Evolutionary conservation across 2,329 filamentous ascomycete species (phyloP).

Genomic region (Fonsecaea pugnacius): DNA sequence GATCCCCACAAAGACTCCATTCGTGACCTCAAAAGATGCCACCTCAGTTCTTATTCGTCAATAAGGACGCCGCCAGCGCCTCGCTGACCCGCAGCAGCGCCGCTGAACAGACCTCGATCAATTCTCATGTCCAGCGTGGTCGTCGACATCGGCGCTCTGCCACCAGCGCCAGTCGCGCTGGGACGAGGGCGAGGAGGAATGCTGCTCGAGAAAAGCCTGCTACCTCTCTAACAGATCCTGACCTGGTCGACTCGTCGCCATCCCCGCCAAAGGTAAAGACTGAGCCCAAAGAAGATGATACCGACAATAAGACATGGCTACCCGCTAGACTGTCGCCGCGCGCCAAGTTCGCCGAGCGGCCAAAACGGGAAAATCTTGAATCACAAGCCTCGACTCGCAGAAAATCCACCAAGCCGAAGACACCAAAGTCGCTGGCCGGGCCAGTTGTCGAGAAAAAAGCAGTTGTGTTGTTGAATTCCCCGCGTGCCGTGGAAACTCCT

Average conservation of each 20-base stretch:
- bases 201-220: conserved; percentile 8
- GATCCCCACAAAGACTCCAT: conserved; percentile 16
- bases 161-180: conserved; percentile 22
- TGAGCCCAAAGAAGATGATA: conserved; percentile 4
- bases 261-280: not conserved
- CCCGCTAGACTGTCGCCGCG: conserved; percentile 14
- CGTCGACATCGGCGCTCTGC: conserved; percentile 30
- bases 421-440: not conserved
- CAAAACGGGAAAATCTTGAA: not conserved
- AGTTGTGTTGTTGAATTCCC: conserved; percentile 21
- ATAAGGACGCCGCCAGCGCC: conserved; percentile 33
- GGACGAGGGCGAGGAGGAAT: conserved; percentile 14
- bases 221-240: conserved; percentile 3
- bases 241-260: conserved; percentile 2
- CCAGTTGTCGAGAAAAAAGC: conserved; percentile 7
- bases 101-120: conserved; percentile 33
- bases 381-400: not conserved
- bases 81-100: conserved; percentile 33
- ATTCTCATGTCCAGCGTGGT: conserved; percentile 34
- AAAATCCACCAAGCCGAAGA: not conserved
- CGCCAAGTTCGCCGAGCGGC: conserved; percentile 3
- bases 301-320: conserved; percentile 5
- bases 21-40: conserved; percentile 24
- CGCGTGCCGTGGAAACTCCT: conserved; percentile 14
- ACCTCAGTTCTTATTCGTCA: conserved; percentile 35